Evolutionary conservation across 2,329 filamentous ascomycete species (phyloP), one percentile per base, ranked within the genome.

Genomic region (Xylaria sp.): DNA sequence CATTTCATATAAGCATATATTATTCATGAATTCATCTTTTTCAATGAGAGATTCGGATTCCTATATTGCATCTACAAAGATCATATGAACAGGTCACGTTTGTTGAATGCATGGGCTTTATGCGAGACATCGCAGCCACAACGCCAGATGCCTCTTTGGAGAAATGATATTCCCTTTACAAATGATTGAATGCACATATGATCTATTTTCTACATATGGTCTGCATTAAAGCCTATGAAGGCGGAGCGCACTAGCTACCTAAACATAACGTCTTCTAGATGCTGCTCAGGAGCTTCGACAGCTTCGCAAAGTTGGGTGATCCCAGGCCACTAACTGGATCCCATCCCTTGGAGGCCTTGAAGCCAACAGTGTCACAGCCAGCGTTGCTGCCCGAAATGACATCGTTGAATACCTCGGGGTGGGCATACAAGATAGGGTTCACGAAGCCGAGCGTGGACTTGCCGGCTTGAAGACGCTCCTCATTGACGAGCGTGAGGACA

Each of bases 401-500:
- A 68, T 83, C 80, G 0, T 76, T 80, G 66, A 80, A 79, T 4
- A 78, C 80, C n/a, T 79, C 75, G 0, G 79, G 78, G 60, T 85
- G 78, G 1, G 80, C 80, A 70, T 86, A 86, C n/a, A 87, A 72
- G 52, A 82, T 80, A 0, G 82, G 84, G 63, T 87, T 84, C 18
- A 87, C 74, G 72, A 87, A 87, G 0, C 85, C 86, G 9, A 87
- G 79, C 0, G 83, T 77, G 1, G 79, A 74, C 76, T 85, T 86
- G 2, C 80, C 80, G 0, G 74, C 78, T 18, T 80, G 79, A 43
- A 86, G 72, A 18, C 85, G 77, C 72, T 84, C 83, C 73, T 86
- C 85, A 69, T 86, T 86, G 45, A 86, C 77, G 71, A 85, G 73
- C 4, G 83, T 86, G 39, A 87, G 73, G 12, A 78, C 81, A 7